Evolutionary conservation across 441 rosid genomes (phyloP).

Genomic region (Corymbia citriodora): DNA sequence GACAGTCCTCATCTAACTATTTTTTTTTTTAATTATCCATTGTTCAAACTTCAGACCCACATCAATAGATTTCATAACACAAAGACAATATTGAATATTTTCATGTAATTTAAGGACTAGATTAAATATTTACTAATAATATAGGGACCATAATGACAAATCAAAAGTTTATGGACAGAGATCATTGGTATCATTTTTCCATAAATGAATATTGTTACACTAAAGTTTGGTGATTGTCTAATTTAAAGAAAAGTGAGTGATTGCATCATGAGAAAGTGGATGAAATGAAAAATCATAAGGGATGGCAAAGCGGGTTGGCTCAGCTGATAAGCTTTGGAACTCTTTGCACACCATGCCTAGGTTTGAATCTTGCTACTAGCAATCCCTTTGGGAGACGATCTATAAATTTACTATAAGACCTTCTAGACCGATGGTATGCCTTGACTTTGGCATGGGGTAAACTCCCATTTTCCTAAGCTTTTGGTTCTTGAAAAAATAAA

Average conservation of each 20-base stretch:
- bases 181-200: neutral
- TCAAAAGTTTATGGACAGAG: fast-evolving
- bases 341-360: neutral
- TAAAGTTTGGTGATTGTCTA: neutral
- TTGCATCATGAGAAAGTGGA: neutral
- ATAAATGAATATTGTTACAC: neutral
- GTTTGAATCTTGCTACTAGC: no score
- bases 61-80: neutral
- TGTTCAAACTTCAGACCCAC: no score
- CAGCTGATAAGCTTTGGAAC: neutral
- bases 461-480: neutral
- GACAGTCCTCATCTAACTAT: no score
- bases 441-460: neutral
- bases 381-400: no score
- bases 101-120: neutral
- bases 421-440: neutral
- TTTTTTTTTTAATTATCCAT: no score
- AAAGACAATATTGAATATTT: neutral
- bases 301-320: neutral
- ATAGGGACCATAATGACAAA: neutral
- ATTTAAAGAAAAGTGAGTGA: neutral
- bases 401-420: neutral
- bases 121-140: neutral
- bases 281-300: neutral
- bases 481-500: neutral